phyloP scores from a whole-genome alignment of 495 filamentous ascomycete genomes.

The Gamarada debralockiae region DNA sequence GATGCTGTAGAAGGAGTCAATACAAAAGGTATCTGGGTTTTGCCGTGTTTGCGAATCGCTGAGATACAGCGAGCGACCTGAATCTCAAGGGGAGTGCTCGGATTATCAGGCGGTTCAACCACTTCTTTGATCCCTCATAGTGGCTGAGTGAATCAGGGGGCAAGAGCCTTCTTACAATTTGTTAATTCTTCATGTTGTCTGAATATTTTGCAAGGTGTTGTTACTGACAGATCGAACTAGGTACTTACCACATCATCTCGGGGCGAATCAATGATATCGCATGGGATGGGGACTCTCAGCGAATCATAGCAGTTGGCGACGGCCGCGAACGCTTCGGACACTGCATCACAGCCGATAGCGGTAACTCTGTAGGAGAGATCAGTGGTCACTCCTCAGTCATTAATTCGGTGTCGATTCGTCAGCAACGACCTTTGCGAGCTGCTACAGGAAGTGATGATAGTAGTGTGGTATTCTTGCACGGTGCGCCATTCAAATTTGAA shows the following conservation, averaged over 20 bases:
- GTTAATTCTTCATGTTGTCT: no score
- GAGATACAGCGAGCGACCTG: no score
- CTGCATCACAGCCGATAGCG: conserved; percentile 92
- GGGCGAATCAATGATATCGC: conserved; percentile 94
- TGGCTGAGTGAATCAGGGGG: no score
- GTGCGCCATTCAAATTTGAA: conserved; percentile 92
- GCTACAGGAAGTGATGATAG: conserved; percentile 89
- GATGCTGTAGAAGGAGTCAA: conserved; percentile 64
- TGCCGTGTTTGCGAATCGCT: no score
- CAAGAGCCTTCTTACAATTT: no score
- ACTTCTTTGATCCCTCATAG: no score
- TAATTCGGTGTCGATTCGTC: conserved; percentile 86
- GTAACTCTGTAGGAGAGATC: conserved; percentile 93
- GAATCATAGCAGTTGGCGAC: conserved; percentile 92
- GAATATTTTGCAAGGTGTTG: no score
- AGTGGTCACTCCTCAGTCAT: conserved; percentile 84
- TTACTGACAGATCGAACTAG: conserved; percentile 27
- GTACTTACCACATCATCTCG: conserved; percentile 86
- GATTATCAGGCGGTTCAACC: no score
- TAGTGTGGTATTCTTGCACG: conserved; percentile 86
- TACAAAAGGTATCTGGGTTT: conserved; percentile 48
- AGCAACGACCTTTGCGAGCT: conserved; percentile 83
- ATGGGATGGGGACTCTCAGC: conserved; percentile 96
- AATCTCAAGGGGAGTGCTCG: no score
- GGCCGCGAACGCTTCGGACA: conserved; percentile 92